Percentiles rank a stretch among this genome's conserved stretches.
These are phyloP conservation scores for Antitrichia curtipendula DNA, from an alignment of 225 moss, liverwort and hornwort genomes.

Conservation along the genomic window DNA sequence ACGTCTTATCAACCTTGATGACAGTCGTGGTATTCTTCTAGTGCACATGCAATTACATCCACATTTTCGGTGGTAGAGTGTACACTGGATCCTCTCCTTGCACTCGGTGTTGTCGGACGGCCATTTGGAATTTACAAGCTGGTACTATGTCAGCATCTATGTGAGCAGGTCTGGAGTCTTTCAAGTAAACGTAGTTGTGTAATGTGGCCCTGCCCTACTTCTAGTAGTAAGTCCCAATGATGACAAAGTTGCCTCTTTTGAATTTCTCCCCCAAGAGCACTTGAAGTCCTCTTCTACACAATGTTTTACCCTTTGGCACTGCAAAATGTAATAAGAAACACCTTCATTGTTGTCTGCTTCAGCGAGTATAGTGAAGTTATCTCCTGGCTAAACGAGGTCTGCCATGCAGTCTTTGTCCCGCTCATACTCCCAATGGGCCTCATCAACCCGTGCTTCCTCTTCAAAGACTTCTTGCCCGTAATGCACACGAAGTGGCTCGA, in stretches of 20 bases:
- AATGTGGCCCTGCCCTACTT: background rate
- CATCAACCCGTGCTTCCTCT: rapidly evolving
- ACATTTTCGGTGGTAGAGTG: no score
- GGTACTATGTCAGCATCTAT: no score
- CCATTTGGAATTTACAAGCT: no score
- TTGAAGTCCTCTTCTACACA: background rate
- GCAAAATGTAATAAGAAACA: no score
- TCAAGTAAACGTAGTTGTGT: no score
- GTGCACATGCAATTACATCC: no score
- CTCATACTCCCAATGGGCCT: background rate
- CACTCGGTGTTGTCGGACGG: no score
- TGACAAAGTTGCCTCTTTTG: background rate
- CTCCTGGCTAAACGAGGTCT: background rate
- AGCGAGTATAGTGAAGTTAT: background rate
- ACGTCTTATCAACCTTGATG: no score
- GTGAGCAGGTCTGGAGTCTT: no score
- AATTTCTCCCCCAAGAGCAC: background rate
- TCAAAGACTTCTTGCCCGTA: rapidly evolving
- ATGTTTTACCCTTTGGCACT: background rate
- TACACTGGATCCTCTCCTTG: no score
- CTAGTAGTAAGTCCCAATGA: background rate
- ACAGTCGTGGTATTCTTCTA: no score
- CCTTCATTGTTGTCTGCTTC: background rate
- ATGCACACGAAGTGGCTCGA: rapidly evolving
- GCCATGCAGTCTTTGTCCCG: background rate